Conservation (phyloP, 805 yeast species). For the Starmerella bombicola region DNA sequence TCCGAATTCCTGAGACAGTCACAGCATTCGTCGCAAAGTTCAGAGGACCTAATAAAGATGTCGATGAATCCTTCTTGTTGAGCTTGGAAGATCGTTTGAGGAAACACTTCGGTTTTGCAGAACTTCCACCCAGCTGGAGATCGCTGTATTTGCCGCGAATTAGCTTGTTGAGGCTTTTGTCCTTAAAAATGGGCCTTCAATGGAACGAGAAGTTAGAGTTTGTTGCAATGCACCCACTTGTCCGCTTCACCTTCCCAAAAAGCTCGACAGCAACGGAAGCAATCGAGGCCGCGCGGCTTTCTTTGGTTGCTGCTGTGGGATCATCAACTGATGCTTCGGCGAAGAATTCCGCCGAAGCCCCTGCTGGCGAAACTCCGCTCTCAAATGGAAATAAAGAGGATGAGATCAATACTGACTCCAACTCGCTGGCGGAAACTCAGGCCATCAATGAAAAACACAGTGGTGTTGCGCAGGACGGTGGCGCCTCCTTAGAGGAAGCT, state of each 20-base stretch:
- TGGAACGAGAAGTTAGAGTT: conserved; percentile 55
- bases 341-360: not conserved
- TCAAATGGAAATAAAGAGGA: not conserved
- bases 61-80: conserved; percentile 27
- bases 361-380: not conserved
- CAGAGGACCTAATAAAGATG: conserved; percentile 25
- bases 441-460: not conserved
- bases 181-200: conserved; percentile 76
- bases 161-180: conserved; percentile 51
- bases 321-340: not conserved
- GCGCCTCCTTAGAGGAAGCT: conserved; percentile 35
- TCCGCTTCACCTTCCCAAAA: conserved; percentile 56
- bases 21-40: conserved; percentile 62
- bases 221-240: conserved; percentile 55
- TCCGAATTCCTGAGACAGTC: conserved; percentile 41
- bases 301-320: conserved; percentile 7
- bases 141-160: conserved; percentile 1
- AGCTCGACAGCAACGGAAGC: conserved; percentile 64
- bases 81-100: conserved; percentile 36
- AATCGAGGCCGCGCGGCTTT: conserved; percentile 30
- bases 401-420: not conserved
- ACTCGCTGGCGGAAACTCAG: conserved; percentile 3
- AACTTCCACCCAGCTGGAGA: conserved; percentile 41
- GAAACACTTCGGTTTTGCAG: conserved; percentile 49
- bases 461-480: conserved; percentile 11